Base-by-base conservation (phyloP, 1,284 basidiomycete genomes). In the Leccinum solheimii region DNA sequence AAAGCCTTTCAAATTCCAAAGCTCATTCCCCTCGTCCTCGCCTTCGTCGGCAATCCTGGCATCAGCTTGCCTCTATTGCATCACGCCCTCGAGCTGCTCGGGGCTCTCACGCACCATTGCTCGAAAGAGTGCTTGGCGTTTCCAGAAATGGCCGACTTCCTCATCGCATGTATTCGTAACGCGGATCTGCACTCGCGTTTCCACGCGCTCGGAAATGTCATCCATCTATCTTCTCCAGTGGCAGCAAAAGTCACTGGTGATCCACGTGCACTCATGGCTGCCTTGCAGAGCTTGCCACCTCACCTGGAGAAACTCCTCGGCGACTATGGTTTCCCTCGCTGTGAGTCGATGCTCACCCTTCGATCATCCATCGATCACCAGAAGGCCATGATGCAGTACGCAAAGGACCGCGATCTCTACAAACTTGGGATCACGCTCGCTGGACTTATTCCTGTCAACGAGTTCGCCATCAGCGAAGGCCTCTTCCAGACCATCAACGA, bases 101-200 rank as follows among this genome's bases (percentile, higher is more conserved):
- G 78, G 0, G 69, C 67, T n/a, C 72, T 77, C 14, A 78, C 80
- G 0, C 66, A 79, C 16, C 78, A 83, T 64, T 81, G 75, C 51
- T 67, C 77, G 9, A 68, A 75, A 27, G 78, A 81, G 0, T 81
- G 79, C 72, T 77, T 78, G 56, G 71, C 71, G 0, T 76, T 78
- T 54, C 77, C 81, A 0, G 71, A 79, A 3, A 72, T 81, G 53
- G 68, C 81, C 32, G 74, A 76, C 4, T 78, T 86, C 60, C 76
- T 88, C 23, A 78, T 85, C n/a, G 82, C 85, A 1, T 82, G 79
- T 38, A 70, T 86, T n/a, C 80, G 84, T 13, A 81, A 79, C 67
- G 73, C 75, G 36, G 82, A 86, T 66, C 79, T 86, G 73, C 75
- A 77, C 49, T 77, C 72, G 11, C 81, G 83, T 8, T 80, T 77